phyloP scores from a whole-genome alignment of 73 alveolate genomes.

The Loxodes magnus region DNA sequence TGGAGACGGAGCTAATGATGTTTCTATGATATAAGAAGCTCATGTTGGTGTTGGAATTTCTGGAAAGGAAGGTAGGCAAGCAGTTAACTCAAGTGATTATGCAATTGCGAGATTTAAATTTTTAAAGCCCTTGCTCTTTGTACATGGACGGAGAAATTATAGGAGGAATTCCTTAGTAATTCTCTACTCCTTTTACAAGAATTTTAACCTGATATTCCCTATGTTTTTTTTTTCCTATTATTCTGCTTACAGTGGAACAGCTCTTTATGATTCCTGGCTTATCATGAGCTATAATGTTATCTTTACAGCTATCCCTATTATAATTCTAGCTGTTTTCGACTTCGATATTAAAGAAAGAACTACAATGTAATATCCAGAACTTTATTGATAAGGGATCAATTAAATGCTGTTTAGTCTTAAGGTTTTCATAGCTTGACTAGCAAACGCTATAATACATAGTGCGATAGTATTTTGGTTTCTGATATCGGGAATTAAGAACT shows the following conservation, averaged over 20 bases:
- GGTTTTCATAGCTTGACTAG: background rate
- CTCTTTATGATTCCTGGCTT: slow-evolving; percentile 74
- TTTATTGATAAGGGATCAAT: slow-evolving; percentile 2
- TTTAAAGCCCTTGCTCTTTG: slow-evolving; percentile 34
- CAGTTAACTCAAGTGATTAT: slow-evolving; percentile 47
- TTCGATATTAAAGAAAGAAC: slow-evolving; percentile 11
- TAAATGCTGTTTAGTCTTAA: background rate
- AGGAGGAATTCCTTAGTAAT: slow-evolving; percentile 49
- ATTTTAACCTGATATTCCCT: slow-evolving; percentile 43
- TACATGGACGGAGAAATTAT: slow-evolving; percentile 88
- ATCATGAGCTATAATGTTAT: slow-evolving; percentile 71
- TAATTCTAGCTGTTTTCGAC: slow-evolving; percentile 72
- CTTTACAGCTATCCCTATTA: slow-evolving; percentile 75
- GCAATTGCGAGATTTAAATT: slow-evolving; percentile 41
- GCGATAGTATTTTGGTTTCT: background rate
- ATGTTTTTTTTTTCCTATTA: slow-evolving; percentile 56
- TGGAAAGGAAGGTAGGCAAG: slow-evolving; percentile 49
- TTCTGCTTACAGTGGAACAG: slow-evolving; percentile 78
- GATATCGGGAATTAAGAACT: background rate
- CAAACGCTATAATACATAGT: slow-evolving; percentile 1
- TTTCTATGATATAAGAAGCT: slow-evolving; percentile 52
- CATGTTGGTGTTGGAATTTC: slow-evolving; percentile 52
- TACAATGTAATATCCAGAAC: background rate
- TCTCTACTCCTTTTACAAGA: slow-evolving; percentile 66
- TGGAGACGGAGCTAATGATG: slow-evolving; percentile 63